phyloP scores from a whole-genome alignment of 2,329 filamentous ascomycete genomes.

The Colletotrichum sidae region DNA sequence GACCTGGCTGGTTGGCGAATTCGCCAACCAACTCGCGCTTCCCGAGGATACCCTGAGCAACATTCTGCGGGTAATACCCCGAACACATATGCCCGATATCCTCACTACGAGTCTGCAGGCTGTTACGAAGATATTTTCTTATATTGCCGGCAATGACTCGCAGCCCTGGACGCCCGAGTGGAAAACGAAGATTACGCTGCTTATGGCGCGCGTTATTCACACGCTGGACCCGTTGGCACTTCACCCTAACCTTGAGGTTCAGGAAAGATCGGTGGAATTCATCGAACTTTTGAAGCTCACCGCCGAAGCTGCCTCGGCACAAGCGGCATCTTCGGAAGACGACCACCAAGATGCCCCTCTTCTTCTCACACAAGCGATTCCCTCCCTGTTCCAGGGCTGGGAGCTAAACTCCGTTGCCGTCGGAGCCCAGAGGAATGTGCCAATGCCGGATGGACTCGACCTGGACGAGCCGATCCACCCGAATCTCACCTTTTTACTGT shows the following conservation, averaged over 20 bases:
- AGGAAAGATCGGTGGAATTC: slow-evolving; percentile 94
- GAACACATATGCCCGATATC: slow-evolving; percentile 70
- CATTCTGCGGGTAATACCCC: slow-evolving; percentile 75
- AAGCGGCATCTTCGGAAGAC: slow-evolving; percentile 67
- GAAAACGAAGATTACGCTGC: slow-evolving; percentile 79
- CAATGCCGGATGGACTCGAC: slow-evolving; percentile 79
- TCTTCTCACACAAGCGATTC: slow-evolving; percentile 90
- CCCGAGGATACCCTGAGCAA: slow-evolving; percentile 80
- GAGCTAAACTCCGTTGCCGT: slow-evolving; percentile 92
- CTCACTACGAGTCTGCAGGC: slow-evolving; percentile 87
- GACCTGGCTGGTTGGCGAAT: slow-evolving; percentile 92
- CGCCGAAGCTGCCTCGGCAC: slow-evolving; percentile 80
- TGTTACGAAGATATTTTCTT: slow-evolving; percentile 84
- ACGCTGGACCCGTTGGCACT: slow-evolving; percentile 82
- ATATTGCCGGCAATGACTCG: slow-evolving; percentile 73
- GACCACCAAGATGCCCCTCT: slow-evolving; percentile 77
- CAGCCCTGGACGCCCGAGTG: slow-evolving; percentile 78
- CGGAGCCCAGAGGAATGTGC: slow-evolving; percentile 87
- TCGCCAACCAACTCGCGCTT: slow-evolving; percentile 75
- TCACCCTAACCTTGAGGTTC: slow-evolving; percentile 91
- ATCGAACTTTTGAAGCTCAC: slow-evolving; percentile 89
- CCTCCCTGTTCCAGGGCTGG: slow-evolving; percentile 85
- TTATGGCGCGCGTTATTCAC: slow-evolving; percentile 85
- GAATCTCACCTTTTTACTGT: slow-evolving; percentile 76
- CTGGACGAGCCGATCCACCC: slow-evolving; percentile 86